Evolutionary conservation across 805 yeast species (phyloP), one percentile per base, ranked within the genome.

Genomic region (Hanseniaspora valbyensis): DNA sequence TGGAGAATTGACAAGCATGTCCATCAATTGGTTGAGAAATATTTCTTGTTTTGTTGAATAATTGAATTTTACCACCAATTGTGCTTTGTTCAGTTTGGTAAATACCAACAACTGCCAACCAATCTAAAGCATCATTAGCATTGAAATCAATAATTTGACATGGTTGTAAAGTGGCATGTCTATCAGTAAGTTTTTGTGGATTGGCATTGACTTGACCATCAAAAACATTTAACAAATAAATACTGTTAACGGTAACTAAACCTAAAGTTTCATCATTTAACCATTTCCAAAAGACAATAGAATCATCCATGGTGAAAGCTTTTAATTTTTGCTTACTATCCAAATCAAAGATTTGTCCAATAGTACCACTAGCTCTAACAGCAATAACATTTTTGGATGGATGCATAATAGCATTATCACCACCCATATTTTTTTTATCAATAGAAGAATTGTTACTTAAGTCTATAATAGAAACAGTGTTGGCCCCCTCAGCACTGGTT

Each of bases 11-110:
- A 53, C 95, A 92, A 51, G 94, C 97, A 67, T 92, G 98, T 60
- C 98, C 98, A 63, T 92, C 97, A 59, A 92, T 86, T 19, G 95
- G 89, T 70, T 92, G 99, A 13, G 96, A 89, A 36, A 90, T 85
- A 62, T 84, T 83, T 69, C 97, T 81, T 49, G 81, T 78, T 64
- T 82, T 83, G 54, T 95, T 83, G 69, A 72, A 92, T 55, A 92
- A 77, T 71, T 92, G 99, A 64, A 90, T 84, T 68, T 86, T 94
- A 63, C 99, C 99, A 30, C 87, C 96, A 58, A 92, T 86, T 60
- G 94, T 79, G 29, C 43, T 38, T 56, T 95, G 95, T 58, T 83
- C 82, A 63, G 87, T 95, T 68, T 88, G 96, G 30, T 94, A 81
- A 61, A 92, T 88, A 59, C 98, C 99, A 54, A 86, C 87, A 52